Percentiles rank a stretch among this genome's conserved stretches.
Conservation (phyloP, 106 monocot genomes). For the Gastrodia elata region DNA sequence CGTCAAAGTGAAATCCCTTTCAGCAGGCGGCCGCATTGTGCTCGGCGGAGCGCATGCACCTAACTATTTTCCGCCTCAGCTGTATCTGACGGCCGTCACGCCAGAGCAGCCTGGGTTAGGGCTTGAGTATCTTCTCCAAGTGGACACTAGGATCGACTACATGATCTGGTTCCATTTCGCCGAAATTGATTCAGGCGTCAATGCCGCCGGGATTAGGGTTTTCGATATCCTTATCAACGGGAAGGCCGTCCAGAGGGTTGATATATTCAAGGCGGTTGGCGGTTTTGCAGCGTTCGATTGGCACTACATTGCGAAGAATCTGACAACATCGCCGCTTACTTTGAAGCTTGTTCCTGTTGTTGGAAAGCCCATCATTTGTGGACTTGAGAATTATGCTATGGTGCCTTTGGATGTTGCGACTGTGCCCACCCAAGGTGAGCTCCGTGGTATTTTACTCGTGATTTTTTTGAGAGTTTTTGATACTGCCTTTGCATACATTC, state of each 20-base stretch:
- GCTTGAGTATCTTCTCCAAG: conserved; percentile 47
- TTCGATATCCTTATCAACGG: conserved; percentile 59
- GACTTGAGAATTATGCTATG: conserved; percentile 94
- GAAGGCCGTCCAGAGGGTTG: conserved; percentile 51
- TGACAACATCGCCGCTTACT: conserved; percentile 47
- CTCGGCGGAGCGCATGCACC: conserved; percentile 36
- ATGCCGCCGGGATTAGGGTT: conserved; percentile 50
- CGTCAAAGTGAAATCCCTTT: conserved; percentile 33
- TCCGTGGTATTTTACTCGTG: not conserved
- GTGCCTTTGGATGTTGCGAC: conserved; percentile 65
- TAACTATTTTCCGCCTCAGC: conserved; percentile 50
- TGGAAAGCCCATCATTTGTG: conserved; percentile 64
- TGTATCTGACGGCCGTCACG: conserved; percentile 55
- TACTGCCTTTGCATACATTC: too few species aligned
- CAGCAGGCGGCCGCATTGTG: conserved; percentile 37
- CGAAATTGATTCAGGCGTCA: conserved; percentile 50
- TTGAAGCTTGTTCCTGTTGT: conserved; percentile 70
- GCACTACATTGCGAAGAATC: conserved; percentile 57
- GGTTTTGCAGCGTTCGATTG: conserved; percentile 71
- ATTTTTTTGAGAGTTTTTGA: not conserved
- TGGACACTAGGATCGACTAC: conserved; percentile 52
- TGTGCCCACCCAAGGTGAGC: conserved; percentile 62
- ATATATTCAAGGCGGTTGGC: conserved; percentile 74
- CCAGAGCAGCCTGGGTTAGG: conserved; percentile 17
- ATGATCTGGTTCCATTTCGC: conserved; percentile 80